phyloP scores from a whole-genome alignment of 208 protist species.

The Leishmania aethiopica region DNA sequence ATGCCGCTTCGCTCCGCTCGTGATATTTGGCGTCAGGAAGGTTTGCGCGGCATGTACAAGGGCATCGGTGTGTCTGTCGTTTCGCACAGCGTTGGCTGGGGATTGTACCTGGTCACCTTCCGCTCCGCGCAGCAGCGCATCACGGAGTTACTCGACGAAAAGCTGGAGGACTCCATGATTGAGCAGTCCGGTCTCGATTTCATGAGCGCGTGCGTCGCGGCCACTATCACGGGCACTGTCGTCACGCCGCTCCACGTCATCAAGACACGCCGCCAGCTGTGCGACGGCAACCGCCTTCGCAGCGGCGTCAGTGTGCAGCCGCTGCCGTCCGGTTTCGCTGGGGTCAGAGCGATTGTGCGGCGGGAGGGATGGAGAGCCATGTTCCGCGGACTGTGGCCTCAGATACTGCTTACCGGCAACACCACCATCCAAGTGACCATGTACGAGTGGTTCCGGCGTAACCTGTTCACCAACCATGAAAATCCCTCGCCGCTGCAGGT shows the following conservation, averaged over 20 bases:
- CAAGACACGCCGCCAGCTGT: conserved; percentile 82
- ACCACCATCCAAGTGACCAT: conserved; percentile 85
- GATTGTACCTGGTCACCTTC: conserved; percentile 79
- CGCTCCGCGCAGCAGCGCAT: conserved; percentile 55
- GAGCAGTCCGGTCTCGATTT: conserved; percentile 46
- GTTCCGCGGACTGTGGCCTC: conserved; percentile 70
- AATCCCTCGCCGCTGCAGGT: conserved; percentile 68
- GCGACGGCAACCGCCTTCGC: conserved; percentile 33
- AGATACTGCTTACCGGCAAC: conserved; percentile 77
- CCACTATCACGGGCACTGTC: conserved; percentile 58
- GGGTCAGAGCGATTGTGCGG: conserved; percentile 45
- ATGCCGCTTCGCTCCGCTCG: conserved; percentile 48
- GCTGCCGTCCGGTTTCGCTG: conserved; percentile 18
- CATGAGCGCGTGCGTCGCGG: conserved; percentile 63
- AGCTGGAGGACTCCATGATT: conserved; percentile 7
- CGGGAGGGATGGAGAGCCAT: conserved; percentile 68
- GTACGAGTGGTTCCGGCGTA: conserved; percentile 79
- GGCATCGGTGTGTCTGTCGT: conserved; percentile 73
- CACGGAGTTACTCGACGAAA: conserved; percentile 28
- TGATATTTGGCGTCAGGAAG: conserved; percentile 66
- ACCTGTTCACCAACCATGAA: conserved; percentile 58
- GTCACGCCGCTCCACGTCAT: conserved; percentile 81
- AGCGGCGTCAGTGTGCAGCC: conserved; percentile 19
- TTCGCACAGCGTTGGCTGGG: conserved; percentile 79
- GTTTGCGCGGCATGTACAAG: conserved; percentile 76